Base-by-base conservation (phyloP, 352 stramenopile species). In the Peronospora destructor region DNA sequence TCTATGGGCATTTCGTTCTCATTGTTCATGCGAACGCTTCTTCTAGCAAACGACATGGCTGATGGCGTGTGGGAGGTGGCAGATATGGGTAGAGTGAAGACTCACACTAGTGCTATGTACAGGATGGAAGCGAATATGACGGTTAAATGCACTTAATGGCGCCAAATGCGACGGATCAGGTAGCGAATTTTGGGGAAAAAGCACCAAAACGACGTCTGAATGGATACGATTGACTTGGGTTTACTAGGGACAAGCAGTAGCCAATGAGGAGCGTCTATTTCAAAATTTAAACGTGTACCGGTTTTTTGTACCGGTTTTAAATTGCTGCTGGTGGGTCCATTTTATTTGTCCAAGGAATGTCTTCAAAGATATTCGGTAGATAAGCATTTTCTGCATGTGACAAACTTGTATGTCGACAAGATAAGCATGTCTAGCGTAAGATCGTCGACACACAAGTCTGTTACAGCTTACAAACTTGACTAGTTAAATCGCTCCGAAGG, bases 1-100 rank as follows among this genome's bases (percentile, higher is more conserved):
- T 77, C 66, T 23, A 67, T 38, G 5, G 76, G 78, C 52, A 64
- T 35, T 29, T 87, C 76, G 50, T 90, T 90, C 60, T 90, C 78
- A 45, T 90, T 87, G 65, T 87, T 90, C 38, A 68, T 51, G 30
- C 32, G 48, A 16, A 33, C 53, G 41, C 49, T 61, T 28, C 46
- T 56, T 30, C 52, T 37, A 38, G 33, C 23, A 50, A 68, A 68
- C 21, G 63, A 56, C 51, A 64, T 74, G 42, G 21, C 44, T 47
- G 28, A 11, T 21, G 35, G 12, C 8, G 32, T 38, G 25, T 26
- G 10, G 25, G 29, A n/a, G 6, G 17, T 10, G 6, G 6, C 17
- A 21, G 8, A 3, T 16, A 16, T 29, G 2, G 49, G 28, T 34
- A 41, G 37, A 28, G 45, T 14, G 35, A 33, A 30, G 49, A 46